Base-by-base conservation (phyloP, 345 rosid genomes). In the Acer negundo region DNA sequence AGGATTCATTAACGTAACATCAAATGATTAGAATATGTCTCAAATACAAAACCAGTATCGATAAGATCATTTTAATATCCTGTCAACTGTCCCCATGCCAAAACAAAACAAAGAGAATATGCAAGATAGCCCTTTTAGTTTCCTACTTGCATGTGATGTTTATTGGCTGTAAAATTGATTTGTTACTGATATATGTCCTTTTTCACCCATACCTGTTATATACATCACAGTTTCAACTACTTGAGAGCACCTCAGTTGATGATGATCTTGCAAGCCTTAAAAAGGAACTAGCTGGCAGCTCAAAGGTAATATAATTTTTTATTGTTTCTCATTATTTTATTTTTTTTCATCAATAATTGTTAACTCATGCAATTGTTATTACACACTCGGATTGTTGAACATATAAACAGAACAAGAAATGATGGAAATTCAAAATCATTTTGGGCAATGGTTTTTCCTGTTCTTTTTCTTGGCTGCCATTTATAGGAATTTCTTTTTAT, bases 241-340 rank as follows among this genome's bases (percentile, higher is more conserved):
- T 90, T 40, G 97, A 92, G 83, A 80, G 87, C 74, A 73, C 91
- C 51, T 90, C 92, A 2, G 94, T 90, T 47, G 97, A 92, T 26
- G 90, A 88, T 72, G 97, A 92, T 85, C 92, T 92, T 75, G 91
- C 86, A 61, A 81, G 35, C 71, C 78, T 89, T 83, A 92, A 90
- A 89, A 90, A 84, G 73, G 92, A 92, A 78, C 84, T 90, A 35
- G 79, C 90, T 65, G 90, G 91, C 13, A 77, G 84, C 86, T 69
- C 88, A 69, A 84, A 84, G 97, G 97, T 92, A 59, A 38, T n/a
- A 56, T 3, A 42, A 11, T 9, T 40, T 7, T 31, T 65, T 65
- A 13, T 20, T 67, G 51, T n/a, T 65, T 63, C 19, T 46, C 59
- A 20, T 70, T 44, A 7, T 31, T 17, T 9, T 28, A 28, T 28